Evolutionary conservation across 805 yeast species (phyloP), one percentile per base, ranked within the genome.

Genomic region (Saturnispora zaruensis): DNA sequence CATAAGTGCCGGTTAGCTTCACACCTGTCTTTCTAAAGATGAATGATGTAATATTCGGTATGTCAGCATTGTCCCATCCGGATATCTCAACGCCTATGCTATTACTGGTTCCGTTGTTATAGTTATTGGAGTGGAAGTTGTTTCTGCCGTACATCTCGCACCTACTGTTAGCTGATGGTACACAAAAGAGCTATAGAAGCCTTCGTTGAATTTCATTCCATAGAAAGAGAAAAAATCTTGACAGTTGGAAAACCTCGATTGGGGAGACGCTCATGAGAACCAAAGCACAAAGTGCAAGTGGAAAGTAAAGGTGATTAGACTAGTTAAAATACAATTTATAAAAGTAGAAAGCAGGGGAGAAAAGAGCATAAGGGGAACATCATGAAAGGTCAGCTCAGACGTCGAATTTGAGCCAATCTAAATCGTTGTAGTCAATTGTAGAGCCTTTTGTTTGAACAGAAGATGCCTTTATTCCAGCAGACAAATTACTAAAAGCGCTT

Each of bases 51-150:
- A 88, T 71, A 52, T 88, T 95, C 18, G 75, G 80, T 52, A 74
- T 72, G 2, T 84, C 64, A 1, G 89, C 95, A 53, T 87, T 86
- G 52, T 84, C 81, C 96, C 96, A 89, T 42, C 89, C 87, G 36
- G 73, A 68, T 9, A 88, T 73, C 55, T 84, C 87, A 9, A 88
- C 74, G 3, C 75, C 70, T 4, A 78, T 33, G 8, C 25, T n/a
- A 33, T 26, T 38, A 23, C 25, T 34, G 26, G n/a, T n/a, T 16
- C 18, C 7, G 13, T 30, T 18, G 16, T 30, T 30, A n/a, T 26
- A n/a, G 38, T 33, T 33, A 24, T 34, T 42, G 18, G 36, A 32
- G 16, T 47, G 42, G 30, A 47, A 47, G 42, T 47, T 47, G 40
- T 47, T 47, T 13, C 50, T 40, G 5, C 50, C 50, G 50, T 47